Evolutionary conservation across 2,329 filamentous ascomycete species (phyloP).

Genomic region (Aspergillus spinulosporus): DNA sequence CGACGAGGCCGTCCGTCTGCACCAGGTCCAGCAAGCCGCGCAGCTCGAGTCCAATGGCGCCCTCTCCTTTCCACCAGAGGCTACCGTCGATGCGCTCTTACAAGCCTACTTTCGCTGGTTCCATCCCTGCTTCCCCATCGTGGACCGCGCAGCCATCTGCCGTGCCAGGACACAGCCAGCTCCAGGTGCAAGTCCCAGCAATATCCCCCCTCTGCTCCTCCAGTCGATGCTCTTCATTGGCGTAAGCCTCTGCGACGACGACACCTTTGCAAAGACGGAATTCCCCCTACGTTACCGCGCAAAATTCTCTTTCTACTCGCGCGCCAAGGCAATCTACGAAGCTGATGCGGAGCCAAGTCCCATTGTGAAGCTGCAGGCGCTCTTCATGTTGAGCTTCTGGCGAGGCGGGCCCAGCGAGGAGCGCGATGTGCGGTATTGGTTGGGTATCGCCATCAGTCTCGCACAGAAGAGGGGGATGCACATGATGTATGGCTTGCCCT

Average conservation of each 20-base stretch:
- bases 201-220: slow-evolving; percentile 52
- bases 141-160: slow-evolving; percentile 51
- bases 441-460: slow-evolving; percentile 53
- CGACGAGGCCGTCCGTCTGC: slow-evolving; percentile 24
- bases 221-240: slow-evolving; percentile 59
- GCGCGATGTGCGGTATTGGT: slow-evolving; percentile 53
- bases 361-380: slow-evolving; percentile 51
- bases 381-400: slow-evolving; percentile 60
- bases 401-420: slow-evolving; percentile 51
- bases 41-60: slow-evolving; percentile 43
- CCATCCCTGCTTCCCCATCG: slow-evolving; percentile 57
- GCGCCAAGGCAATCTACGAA: slow-evolving; percentile 55
- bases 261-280: slow-evolving; percentile 47
- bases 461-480: slow-evolving; percentile 50
- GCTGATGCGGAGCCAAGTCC: slow-evolving; percentile 56
- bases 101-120: slow-evolving; percentile 59
- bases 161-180: slow-evolving; percentile 40
- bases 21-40: slow-evolving; percentile 36
- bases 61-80: slow-evolving; percentile 49
- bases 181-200: slow-evolving; percentile 19
- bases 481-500: slow-evolving; percentile 28
- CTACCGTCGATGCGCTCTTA: slow-evolving; percentile 47
- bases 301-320: slow-evolving; percentile 53
- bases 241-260: slow-evolving; percentile 54
- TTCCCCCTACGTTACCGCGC: slow-evolving; percentile 53